phyloP scores from a whole-genome alignment of 2,329 filamentous ascomycete genomes.

The Aspergillus flavus region DNA sequence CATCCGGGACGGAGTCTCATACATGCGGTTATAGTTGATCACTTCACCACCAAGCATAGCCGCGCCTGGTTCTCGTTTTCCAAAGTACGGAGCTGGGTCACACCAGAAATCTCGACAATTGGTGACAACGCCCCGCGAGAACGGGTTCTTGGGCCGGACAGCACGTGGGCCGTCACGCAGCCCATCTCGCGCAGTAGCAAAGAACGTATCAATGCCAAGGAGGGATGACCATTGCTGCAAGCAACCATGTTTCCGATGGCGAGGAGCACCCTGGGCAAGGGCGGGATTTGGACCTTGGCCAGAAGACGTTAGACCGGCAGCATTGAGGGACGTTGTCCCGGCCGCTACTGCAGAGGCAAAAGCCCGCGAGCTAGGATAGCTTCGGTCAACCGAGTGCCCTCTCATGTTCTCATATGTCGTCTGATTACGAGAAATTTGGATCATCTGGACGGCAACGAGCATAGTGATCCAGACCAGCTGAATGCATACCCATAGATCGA shows the following conservation, averaged over 20 bases:
- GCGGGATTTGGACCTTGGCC: constrained; percentile 67
- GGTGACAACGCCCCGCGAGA: constrained; percentile 76
- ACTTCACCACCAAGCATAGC: constrained; percentile 76
- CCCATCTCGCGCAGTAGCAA: constrained; percentile 82
- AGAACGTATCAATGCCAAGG: constrained; percentile 88
- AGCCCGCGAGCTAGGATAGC: constrained; percentile 57
- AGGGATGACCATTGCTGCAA: constrained; percentile 80
- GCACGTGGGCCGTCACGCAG: constrained; percentile 52
- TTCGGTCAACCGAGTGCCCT: constrained; percentile 65
- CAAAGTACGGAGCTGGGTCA: constrained; percentile 81
- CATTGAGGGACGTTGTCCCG: constrained; percentile 64
- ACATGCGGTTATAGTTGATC: constrained; percentile 87
- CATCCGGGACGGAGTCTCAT: constrained; percentile 78
- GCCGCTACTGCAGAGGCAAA: constrained; percentile 72
- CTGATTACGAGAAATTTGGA: constrained; percentile 88
- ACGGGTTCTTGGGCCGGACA: constrained; percentile 73
- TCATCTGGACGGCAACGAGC: constrained; percentile 89
- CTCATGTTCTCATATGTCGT: constrained; percentile 98
- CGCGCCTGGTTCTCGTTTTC: constrained; percentile 70
- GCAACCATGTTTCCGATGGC: constrained; percentile 59
- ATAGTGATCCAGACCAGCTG: constrained; percentile 97
- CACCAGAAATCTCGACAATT: constrained; percentile 98
- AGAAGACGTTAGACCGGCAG: constrained; percentile 68
- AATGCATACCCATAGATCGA: constrained; percentile 76
- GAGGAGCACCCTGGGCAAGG: constrained; percentile 48